Percentiles rank a stretch among this genome's conserved stretches.
phyloP scores from a whole-genome alignment of 78 protist genomes.

The Pigoraptor vietnamica region DNA sequence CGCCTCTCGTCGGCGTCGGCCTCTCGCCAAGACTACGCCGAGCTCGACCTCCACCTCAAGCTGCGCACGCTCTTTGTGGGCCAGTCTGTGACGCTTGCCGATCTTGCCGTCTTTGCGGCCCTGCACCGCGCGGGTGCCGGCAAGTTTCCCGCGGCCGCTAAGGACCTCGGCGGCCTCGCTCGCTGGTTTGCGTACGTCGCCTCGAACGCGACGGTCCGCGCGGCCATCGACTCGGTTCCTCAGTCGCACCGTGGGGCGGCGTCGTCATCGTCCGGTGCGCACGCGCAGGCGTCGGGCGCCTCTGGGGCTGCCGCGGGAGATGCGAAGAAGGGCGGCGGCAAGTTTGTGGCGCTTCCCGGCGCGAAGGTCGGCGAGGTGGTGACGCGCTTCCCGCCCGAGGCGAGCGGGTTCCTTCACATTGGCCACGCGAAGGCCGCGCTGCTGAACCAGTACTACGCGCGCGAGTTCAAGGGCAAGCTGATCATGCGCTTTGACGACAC shows the following conservation, averaged over 20 bases:
- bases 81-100: neutral
- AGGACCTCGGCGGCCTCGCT: neutral
- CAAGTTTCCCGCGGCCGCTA: neutral
- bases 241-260: neutral
- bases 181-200: neutral
- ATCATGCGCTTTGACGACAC: conserved; percentile 98
- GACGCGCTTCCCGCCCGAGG: conserved; percentile 99
- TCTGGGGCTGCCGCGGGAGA: neutral
- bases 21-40: neutral
- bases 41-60: neutral
- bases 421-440: conserved; percentile 99
- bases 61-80: neutral
- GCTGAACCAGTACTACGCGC: conserved; percentile 79
- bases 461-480: conserved; percentile 75
- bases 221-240: neutral
- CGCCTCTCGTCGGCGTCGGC: neutral
- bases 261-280: neutral
- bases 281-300: neutral
- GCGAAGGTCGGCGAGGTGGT: conserved; percentile 89
- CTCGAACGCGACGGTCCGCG: neutral
- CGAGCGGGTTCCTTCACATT: conserved; percentile 96
- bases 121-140: neutral
- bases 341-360: conserved; percentile 12
- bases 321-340: neutral
- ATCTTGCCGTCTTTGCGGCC: neutral